Percentiles rank a stretch among this genome's conserved stretches.
Evolutionary conservation across 2,329 filamentous ascomycete genomes (phyloP).

Genomic region (Pseudopithomyces maydicus): DNA sequence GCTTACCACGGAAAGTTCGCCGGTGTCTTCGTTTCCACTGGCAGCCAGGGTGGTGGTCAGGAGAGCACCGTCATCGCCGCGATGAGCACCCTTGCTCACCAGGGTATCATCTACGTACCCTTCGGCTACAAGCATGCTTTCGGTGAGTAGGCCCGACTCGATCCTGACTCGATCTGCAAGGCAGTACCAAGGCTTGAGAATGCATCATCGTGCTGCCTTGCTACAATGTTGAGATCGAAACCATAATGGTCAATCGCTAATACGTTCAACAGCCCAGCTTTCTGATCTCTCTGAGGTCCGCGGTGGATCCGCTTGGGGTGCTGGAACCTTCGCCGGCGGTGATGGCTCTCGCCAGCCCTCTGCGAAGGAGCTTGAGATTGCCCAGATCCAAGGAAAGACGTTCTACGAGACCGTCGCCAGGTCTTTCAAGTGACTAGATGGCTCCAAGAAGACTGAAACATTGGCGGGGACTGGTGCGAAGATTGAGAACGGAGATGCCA

Average conservation of each 20-base stretch:
- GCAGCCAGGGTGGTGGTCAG: slow-evolving; percentile 81
- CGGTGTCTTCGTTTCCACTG: slow-evolving; percentile 90
- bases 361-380: slow-evolving; percentile 76
- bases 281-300: slow-evolving; percentile 77
- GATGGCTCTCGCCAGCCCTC: slow-evolving; percentile 87
- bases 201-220: too few relatives aligned
- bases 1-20: slow-evolving; percentile 86
- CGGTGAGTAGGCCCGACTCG: slow-evolving; percentile 23
- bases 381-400: slow-evolving; percentile 78
- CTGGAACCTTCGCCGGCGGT: slow-evolving; percentile 79
- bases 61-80: slow-evolving; percentile 81
- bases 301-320: slow-evolving; percentile 90
- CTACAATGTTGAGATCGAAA: too few relatives aligned
- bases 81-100: slow-evolving; percentile 87
- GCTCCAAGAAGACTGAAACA: slow-evolving; percentile 20
- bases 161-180: not conserved
- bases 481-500: slow-evolving; percentile 5
- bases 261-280: slow-evolving; percentile 53
- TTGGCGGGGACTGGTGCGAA: not conserved
- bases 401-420: slow-evolving; percentile 82
- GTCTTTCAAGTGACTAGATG: slow-evolving; percentile 81
- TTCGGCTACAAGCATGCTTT: slow-evolving; percentile 89
- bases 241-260: not conserved
- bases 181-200: not conserved
- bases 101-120: slow-evolving; percentile 96